Evolutionary conservation across 495 filamentous ascomycete genomes (phyloP), one percentile per base, ranked within the genome.

Genomic region (Amphirosellinia nigrospora): DNA sequence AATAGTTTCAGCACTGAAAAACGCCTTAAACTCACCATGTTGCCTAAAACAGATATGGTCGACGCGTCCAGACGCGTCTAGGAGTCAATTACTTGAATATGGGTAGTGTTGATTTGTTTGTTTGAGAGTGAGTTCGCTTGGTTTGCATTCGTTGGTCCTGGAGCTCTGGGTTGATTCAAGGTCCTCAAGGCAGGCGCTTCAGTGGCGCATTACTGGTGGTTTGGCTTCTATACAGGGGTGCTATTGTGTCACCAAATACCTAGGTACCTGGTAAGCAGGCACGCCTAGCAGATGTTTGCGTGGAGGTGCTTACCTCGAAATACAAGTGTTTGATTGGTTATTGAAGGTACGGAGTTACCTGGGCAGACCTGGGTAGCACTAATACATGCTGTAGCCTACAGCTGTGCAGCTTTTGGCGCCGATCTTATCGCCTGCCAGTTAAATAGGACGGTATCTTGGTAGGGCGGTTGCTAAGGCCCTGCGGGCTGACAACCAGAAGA

Each of bases 401-500:
- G 58, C n/a, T 28, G 4, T 26, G 41, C 15, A 30, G 53, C 36
- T 19, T 36, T 48, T 64, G 43, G 23, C 61, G 61, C 61, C 43
- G 61, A 64, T 64, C 61, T 46, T 48, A 64, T 64, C 26, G 28
- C 28, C 5, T 26, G 4, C 16, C 43, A 16, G 3, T 36, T 4
- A 3, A 36, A 8, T 36, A 36, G 34, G 34, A 4, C 11, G 41
- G 43, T 36, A 64, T 23, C 43, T 50, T 28, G 36, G 36, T 46
- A n/a, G 66, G 56, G 66, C 66, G 66, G 66, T 69, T 69, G 66
- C 66, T 69, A 62, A 59, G 66, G 53, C 56, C 21, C 34, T 53
- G 66, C 56, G 66, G 66, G 66, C 66, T 41, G 55, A 36, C 56
- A 53, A 69, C 63, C 63, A 62, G 41, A 60, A 21, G 30, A n/a